Evolutionary conservation across 441 rosid genomes (phyloP).

Genomic region (Mallotus japonicus): DNA sequence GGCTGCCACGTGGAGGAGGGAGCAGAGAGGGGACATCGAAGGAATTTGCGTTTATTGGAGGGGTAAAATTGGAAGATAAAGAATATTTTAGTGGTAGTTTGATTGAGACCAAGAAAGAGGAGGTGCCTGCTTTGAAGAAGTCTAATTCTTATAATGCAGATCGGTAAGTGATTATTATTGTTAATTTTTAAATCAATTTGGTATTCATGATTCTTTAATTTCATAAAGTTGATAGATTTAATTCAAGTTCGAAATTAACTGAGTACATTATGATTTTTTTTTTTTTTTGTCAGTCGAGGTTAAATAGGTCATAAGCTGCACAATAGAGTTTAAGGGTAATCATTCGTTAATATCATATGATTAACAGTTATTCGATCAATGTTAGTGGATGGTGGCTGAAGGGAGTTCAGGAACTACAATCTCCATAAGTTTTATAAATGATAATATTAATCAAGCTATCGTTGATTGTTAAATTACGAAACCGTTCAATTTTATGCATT

Average conservation of each 20-base stretch:
- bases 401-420: no score
- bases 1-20: constrained; percentile 47
- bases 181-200: neutral
- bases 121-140: constrained; percentile 57
- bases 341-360: no score
- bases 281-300: no score
- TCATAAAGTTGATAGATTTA: neutral
- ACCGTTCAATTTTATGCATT: no score
- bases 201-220: neutral
- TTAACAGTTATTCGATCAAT: no score
- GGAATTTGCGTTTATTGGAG: constrained; percentile 37
- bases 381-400: no score
- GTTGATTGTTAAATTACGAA: no score
- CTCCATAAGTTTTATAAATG: no score
- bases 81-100: constrained; percentile 92
- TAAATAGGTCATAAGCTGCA: no score
- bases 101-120: constrained; percentile 71
- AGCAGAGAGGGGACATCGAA: constrained; percentile 32
- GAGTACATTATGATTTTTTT: no score
- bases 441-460: no score
- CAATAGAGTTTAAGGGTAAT: no score
- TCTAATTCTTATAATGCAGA: constrained; percentile 87
- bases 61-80: constrained; percentile 72
- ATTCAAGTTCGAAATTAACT: neutral
- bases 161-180: constrained; percentile 38